phyloP scores from a whole-genome alignment of 257 asterid species.

The Ehretia macrophylla region DNA sequence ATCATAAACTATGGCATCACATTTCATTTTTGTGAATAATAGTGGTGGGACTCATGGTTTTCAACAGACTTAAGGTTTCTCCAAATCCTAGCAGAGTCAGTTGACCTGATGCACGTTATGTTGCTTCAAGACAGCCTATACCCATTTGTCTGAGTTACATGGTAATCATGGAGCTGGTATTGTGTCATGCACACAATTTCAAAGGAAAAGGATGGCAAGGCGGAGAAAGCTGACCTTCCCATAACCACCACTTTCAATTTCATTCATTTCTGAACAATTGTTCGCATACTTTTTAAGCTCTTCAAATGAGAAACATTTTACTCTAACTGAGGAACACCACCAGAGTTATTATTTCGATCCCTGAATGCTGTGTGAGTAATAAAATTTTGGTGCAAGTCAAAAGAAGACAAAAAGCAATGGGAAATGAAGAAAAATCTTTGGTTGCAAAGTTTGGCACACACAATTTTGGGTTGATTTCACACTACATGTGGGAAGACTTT shows the following conservation, averaged over 20 bases:
- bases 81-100: background rate
- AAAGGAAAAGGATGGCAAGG: background rate
- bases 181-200: background rate
- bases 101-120: too few relatives aligned
- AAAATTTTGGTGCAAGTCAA: too few relatives aligned
- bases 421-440: too few relatives aligned
- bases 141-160: background rate
- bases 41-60: background rate
- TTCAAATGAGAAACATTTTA: conserved; percentile 60
- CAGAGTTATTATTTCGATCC: conserved; percentile 52
- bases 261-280: conserved; percentile 56
- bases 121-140: background rate
- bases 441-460: too few relatives aligned
- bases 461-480: too few relatives aligned
- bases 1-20: background rate
- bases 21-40: background rate
- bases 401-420: too few relatives aligned
- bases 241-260: conserved; percentile 75
- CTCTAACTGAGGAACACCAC: conserved; percentile 84
- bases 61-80: background rate
- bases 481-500: too few relatives aligned
- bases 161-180: background rate
- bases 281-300: conserved; percentile 70
- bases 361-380: too few relatives aligned
- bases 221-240: conserved; percentile 58